These are phyloP conservation scores for Eleusine indica DNA, from an alignment of 176 grass and related monocot genomes.

Conservation along the genomic window DNA sequence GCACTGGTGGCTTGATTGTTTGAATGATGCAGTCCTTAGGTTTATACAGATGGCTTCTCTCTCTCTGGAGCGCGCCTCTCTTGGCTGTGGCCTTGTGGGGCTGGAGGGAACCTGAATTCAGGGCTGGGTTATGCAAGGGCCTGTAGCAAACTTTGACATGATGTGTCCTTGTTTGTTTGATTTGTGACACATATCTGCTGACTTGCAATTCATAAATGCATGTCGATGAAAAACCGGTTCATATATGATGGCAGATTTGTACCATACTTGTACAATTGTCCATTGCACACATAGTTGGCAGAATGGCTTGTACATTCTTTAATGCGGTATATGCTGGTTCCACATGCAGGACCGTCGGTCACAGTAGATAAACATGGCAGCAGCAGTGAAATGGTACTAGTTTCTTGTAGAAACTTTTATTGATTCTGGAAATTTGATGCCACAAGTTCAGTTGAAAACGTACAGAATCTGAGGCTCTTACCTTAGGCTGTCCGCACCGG, in stretches of 20 bases:
- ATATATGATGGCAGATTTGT: slow-evolving; percentile 38
- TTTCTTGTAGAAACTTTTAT: background rate
- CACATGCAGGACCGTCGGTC: slow-evolving; percentile 54
- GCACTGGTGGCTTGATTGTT: slow-evolving; percentile 32
- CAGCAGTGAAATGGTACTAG: background rate
- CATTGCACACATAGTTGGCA: slow-evolving; percentile 30
- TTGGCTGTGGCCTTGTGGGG: background rate
- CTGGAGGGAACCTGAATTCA: slow-evolving; percentile 56
- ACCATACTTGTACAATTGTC: slow-evolving; percentile 45
- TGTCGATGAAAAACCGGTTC: slow-evolving; percentile 30
- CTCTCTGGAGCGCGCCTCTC: too few species aligned
- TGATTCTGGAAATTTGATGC: background rate
- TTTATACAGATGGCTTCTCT: background rate
- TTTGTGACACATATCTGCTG: slow-evolving; percentile 46
- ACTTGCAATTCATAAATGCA: slow-evolving; percentile 45
- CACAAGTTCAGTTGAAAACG: background rate
- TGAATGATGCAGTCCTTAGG: slow-evolving; percentile 24
- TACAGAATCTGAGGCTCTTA: background rate
- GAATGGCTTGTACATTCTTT: slow-evolving; percentile 40
- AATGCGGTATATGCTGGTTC: slow-evolving; percentile 47
- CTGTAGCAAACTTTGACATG: slow-evolving; percentile 51
- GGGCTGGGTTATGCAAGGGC: slow-evolving; percentile 40
- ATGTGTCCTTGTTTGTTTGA: slow-evolving; percentile 48
- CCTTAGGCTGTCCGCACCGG: too few species aligned
- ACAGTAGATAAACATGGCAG: slow-evolving; percentile 32